These are phyloP conservation scores for Vigna reflexopilosa DNA, from an alignment of 306 rosid species.

Conservation along the genomic window DNA sequence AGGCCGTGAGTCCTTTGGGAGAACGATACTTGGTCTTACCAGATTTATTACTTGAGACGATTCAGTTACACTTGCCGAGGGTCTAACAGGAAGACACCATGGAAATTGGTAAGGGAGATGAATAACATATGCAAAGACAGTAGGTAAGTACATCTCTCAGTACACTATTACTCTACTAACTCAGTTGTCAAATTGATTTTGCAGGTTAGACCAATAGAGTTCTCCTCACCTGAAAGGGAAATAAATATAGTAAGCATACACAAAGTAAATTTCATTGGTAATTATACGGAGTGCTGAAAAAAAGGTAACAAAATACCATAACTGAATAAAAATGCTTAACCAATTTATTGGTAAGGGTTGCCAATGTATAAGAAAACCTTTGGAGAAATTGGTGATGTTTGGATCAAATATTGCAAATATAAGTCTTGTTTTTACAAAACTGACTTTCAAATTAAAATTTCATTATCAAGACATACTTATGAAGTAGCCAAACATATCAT, in stretches of 20 bases:
- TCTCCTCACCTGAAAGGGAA: background rate
- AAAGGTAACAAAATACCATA: background rate
- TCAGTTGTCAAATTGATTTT: background rate
- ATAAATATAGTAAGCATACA: background rate
- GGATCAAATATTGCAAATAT: too few relatives aligned
- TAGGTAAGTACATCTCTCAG: background rate
- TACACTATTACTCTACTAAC: background rate
- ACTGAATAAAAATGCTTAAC: background rate
- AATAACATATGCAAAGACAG: background rate
- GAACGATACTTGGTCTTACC: too few relatives aligned
- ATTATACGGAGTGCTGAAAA: conserved; percentile 24
- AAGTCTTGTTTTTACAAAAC: too few relatives aligned
- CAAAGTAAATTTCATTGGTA: background rate
- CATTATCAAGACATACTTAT: too few relatives aligned
- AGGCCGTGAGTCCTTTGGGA: too few relatives aligned
- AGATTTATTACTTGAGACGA: too few relatives aligned
- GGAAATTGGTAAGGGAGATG: background rate
- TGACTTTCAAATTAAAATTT: too few relatives aligned
- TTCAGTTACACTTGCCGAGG: too few relatives aligned
- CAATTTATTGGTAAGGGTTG: background rate
- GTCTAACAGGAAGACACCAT: background rate
- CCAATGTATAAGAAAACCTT: background rate
- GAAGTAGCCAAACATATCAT: too few relatives aligned
- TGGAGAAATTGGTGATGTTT: background rate
- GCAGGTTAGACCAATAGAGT: background rate